phyloP scores from a whole-genome alignment of 2,329 filamentous ascomycete genomes.

The Pyrenophora tritici-repentis region DNA sequence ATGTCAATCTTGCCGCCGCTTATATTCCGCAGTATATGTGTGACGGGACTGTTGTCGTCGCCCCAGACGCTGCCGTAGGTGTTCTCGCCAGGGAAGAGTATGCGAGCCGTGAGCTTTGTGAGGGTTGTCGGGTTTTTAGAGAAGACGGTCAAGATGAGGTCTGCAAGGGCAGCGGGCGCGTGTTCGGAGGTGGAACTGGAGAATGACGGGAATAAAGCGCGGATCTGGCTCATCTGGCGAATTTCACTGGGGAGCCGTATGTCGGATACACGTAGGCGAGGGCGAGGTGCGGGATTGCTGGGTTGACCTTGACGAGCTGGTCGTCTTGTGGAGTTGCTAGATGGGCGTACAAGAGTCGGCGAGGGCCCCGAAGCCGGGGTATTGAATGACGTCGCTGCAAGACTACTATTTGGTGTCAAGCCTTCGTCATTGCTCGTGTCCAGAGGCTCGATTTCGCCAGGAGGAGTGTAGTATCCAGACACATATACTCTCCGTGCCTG shows the following conservation, averaged over 20 bases:
- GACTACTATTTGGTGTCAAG: conserved; percentile 22
- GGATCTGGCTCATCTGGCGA: background rate
- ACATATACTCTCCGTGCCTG: conserved; percentile 50
- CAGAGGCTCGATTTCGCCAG: conserved; percentile 5
- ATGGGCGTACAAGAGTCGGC: background rate
- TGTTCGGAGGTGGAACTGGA: conserved; percentile 18
- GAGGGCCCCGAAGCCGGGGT: conserved; percentile 5
- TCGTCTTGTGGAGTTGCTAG: background rate
- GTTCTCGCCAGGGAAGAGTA: conserved; percentile 48
- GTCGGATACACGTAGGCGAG: conserved; percentile 23
- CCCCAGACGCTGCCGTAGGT: conserved; percentile 48
- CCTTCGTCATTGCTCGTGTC: conserved; percentile 13
- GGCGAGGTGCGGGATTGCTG: conserved; percentile 11
- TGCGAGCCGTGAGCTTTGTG: conserved; percentile 45
- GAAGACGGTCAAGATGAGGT: conserved; percentile 42
- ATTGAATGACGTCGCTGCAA: conserved; percentile 17
- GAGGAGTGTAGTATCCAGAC: conserved; percentile 45
- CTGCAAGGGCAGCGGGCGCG: conserved; percentile 37
- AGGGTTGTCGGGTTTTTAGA: conserved; percentile 21
- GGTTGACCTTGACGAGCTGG: conserved; percentile 4
- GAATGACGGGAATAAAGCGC: conserved; percentile 15
- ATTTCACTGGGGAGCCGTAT: conserved; percentile 2
- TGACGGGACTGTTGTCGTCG: conserved; percentile 45
- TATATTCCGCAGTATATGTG: conserved; percentile 46
- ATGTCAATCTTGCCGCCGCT: conserved; percentile 44